Conservation (phyloP, 805 yeast genomes). For the Deakozyma indianensis region DNA sequence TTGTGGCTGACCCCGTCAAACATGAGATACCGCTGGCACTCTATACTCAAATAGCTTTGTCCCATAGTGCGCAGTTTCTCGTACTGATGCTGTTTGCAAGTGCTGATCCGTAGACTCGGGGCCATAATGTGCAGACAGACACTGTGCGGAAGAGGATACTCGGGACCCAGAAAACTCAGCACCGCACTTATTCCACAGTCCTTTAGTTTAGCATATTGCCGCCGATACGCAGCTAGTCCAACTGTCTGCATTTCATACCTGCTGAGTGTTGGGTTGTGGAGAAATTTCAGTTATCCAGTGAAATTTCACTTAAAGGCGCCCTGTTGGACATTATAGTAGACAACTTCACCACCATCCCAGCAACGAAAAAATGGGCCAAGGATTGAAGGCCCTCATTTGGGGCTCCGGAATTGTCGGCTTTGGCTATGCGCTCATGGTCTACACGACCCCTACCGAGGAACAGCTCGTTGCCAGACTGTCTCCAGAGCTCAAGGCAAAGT, state of each 20-base stretch:
- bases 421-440: slow-evolving; percentile 60
- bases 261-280: no score
- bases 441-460: slow-evolving; percentile 77
- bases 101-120: neutral
- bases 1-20: neutral
- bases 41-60: neutral
- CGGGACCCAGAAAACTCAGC: neutral
- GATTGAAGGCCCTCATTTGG: slow-evolving; percentile 41
- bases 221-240: neutral
- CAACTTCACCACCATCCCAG: no score
- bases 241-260: neutral
- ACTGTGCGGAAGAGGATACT: neutral
- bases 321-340: no score
- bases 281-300: no score
- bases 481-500: slow-evolving; percentile 70
- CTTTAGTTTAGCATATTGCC: neutral
- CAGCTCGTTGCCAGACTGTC: slow-evolving; percentile 57
- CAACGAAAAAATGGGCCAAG: slow-evolving; percentile 15
- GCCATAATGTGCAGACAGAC: neutral
- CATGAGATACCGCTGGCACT: neutral
- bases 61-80: neutral
- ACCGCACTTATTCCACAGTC: neutral
- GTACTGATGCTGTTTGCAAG: neutral
- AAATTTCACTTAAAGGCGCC: no score
- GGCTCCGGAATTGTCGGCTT: slow-evolving; percentile 58